Evolutionary conservation across 257 asterid species (phyloP).

Genomic region (Solanum corneliomulleri): DNA sequence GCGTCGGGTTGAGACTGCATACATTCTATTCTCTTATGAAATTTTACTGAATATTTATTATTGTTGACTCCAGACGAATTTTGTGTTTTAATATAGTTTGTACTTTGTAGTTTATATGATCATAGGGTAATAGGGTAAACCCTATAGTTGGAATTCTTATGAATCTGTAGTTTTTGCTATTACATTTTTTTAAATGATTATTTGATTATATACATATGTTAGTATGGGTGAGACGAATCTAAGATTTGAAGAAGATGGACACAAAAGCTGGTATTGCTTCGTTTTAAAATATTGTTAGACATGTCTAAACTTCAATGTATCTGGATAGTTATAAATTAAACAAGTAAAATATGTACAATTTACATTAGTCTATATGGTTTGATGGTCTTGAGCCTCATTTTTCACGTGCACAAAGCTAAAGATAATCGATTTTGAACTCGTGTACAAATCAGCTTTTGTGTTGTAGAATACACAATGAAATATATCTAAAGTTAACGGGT

Average conservation of each 20-base stretch:
- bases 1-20: accelerated
- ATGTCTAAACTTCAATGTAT: not conserved
- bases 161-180: not conserved
- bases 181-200: not conserved
- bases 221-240: not conserved
- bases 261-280: not conserved
- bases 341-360: no score
- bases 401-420: not conserved
- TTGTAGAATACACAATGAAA: no score
- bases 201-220: not conserved
- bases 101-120: not conserved
- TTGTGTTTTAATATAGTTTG: not conserved
- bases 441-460: not conserved
- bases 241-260: not conserved
- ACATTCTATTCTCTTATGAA: accelerated
- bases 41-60: no score
- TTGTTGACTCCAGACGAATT: not conserved
- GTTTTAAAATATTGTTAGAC: accelerated
- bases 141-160: not conserved
- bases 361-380: no score
- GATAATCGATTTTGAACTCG: not conserved
- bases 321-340: no score
- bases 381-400: not conserved
- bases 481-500: no score
- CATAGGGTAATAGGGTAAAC: not conserved